Evolutionary conservation across 1,284 basidiomycete genomes (phyloP).

Genomic region (Phylloboletellus chloephorus): DNA sequence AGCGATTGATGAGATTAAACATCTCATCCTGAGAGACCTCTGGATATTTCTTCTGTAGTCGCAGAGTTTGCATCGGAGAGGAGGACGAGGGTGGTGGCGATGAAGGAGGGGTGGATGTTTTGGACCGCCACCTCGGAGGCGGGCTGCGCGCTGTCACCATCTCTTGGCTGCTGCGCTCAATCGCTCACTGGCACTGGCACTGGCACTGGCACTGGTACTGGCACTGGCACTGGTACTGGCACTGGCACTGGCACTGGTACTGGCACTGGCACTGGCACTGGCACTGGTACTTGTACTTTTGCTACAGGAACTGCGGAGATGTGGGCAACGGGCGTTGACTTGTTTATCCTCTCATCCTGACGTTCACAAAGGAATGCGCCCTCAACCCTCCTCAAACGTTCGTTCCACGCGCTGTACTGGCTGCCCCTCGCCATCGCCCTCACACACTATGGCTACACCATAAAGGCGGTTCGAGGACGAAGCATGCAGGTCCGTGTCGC

Average conservation of each 20-base stretch:
- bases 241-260: no score
- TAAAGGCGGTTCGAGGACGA: constrained; percentile 54
- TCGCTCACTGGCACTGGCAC: background rate
- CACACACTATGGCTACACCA: constrained; percentile 46
- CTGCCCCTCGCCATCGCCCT: constrained; percentile 49
- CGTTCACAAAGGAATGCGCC: no score
- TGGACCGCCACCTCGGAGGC: constrained; percentile 16
- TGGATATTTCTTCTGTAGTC: constrained; percentile 91
- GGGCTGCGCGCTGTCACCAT: constrained; percentile 3
- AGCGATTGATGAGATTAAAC: constrained; percentile 86
- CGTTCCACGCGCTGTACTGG: constrained; percentile 46
- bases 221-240: no score
- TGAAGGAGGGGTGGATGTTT: constrained; percentile 8
- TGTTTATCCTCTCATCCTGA: no score
- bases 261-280: no score
- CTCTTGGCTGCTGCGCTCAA: no score
- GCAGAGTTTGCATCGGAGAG: constrained; percentile 73
- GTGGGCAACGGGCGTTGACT: no score
- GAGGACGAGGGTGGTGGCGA: constrained; percentile 13
- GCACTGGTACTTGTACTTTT: constrained; percentile 10
- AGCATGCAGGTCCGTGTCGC: constrained; percentile 75
- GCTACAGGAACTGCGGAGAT: background rate
- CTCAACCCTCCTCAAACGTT: constrained; percentile 17
- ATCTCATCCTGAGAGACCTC: constrained; percentile 90
- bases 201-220: constrained; percentile 10